Base-by-base conservation (phyloP, 352 stramenopile genomes). In the Globisporangium solare region DNA sequence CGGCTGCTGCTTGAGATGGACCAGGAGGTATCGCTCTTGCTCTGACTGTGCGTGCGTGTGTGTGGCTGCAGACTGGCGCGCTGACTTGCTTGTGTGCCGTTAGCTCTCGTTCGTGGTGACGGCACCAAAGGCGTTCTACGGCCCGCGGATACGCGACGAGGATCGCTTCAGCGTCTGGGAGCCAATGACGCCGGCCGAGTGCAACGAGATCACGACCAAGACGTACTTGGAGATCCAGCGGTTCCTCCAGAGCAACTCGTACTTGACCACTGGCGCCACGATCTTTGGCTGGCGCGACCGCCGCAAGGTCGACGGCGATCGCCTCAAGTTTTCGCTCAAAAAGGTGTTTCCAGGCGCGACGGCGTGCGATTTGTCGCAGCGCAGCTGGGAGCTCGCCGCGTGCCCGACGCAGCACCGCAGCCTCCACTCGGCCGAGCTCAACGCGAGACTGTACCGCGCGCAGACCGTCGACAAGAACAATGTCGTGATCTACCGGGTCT, bases 271-370 rank as follows among this genome's bases (percentile, higher is more conserved):
- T 2, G 75, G 73, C 17, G 58, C 71, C 39, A 72, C 66, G 40
- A 31, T 86, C 3, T 86, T 83, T 24, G 78, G 75, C 13, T 88
- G 75, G 75, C 56, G 61, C 11, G 78, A 88, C 39, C 67, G 72
- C 22, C 75, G 73, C 13, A 66, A 64, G 14, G 56, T 79, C 42
- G 58, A 67, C 1, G 35, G 60, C 2, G 67, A 74, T 50, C 66
- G 71, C 41, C 63, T 88, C 53, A 70, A 83, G 51, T 85, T 88
- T 37, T 81, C 67, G 6, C 60, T 88, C 20, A 69, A 71, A 20
- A 88, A 88, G 54, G 54, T 60, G 14, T 88, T 83, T 53, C 35
- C 61, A 3, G 58, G 67, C 14, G 51, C 43, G 7, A 74, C 54
- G 8, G 54, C 68, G 13, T 43, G 63, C 7, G 53, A 69, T 3